These are phyloP conservation scores for Knoxia roxburghii DNA, from an alignment of 257 asterid species.

Conservation along the genomic window DNA sequence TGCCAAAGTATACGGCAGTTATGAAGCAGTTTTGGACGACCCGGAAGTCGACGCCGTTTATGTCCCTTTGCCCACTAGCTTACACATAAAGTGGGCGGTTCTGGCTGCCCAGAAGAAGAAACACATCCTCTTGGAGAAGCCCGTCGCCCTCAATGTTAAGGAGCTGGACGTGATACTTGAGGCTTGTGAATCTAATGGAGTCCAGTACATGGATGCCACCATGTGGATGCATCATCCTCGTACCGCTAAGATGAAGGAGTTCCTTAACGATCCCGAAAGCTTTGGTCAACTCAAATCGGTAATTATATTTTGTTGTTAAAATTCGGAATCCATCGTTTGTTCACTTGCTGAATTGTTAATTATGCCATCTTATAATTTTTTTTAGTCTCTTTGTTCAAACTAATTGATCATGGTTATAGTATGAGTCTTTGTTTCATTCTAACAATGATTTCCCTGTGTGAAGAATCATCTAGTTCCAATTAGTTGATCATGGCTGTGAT, in stretches of 20 bases:
- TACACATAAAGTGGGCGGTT: conserved; percentile 69
- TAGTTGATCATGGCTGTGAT: too few species aligned
- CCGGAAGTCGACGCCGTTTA: conserved; percentile 71
- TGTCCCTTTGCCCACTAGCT: conserved; percentile 62
- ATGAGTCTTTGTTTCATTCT: too few species aligned
- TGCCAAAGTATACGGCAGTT: conserved; percentile 54
- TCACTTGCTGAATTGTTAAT: neutral
- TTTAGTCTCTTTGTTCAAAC: too few species aligned
- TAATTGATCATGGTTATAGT: too few species aligned
- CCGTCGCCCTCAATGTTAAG: conserved; percentile 48
- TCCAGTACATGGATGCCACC: conserved; percentile 79
- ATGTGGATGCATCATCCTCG: conserved; percentile 92
- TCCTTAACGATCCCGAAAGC: conserved; percentile 33
- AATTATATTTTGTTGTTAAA: neutral
- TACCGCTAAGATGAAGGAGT: conserved; percentile 59
- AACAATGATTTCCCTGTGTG: too few species aligned
- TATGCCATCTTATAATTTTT: too few species aligned
- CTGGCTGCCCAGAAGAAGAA: conserved; percentile 67
- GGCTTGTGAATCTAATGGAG: conserved; percentile 68
- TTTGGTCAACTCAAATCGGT: conserved; percentile 73
- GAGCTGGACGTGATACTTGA: conserved; percentile 58
- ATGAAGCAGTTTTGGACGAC: conserved; percentile 55
- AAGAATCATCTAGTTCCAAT: too few species aligned
- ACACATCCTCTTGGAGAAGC: conserved; percentile 68
- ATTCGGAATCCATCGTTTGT: neutral